These are phyloP conservation scores for Orobanche coerulescens DNA, from an alignment of 257 asterid species.

Conservation along the genomic window DNA sequence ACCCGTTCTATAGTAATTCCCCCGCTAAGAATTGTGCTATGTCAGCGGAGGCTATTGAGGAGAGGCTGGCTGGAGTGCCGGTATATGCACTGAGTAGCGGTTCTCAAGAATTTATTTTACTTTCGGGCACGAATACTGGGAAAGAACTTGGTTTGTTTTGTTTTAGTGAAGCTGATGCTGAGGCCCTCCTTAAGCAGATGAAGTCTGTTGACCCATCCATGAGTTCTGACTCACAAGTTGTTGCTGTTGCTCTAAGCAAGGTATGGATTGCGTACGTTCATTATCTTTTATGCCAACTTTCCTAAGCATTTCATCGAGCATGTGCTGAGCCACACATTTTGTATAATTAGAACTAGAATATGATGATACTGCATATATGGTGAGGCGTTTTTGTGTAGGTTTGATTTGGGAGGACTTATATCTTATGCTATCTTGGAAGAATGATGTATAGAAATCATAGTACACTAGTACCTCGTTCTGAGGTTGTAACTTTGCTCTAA, in stretches of 20 bases:
- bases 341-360: background rate
- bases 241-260: constrained; percentile 78
- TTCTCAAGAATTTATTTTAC: constrained; percentile 63
- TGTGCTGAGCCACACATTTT: background rate
- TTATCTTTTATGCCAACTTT: background rate
- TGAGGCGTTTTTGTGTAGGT: background rate
- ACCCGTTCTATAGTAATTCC: background rate
- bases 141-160: constrained; percentile 74
- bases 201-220: constrained; percentile 53
- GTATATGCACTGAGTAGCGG: constrained; percentile 71
- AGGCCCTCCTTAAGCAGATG: constrained; percentile 60
- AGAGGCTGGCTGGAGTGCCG: constrained; percentile 83
- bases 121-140: constrained; percentile 49
- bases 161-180: constrained; percentile 72
- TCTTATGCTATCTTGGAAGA: background rate
- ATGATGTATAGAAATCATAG: background rate
- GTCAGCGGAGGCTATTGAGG: constrained; percentile 54
- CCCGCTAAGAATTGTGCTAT: constrained; percentile 22
- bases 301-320: constrained; percentile 30
- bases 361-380: background rate
- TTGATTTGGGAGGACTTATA: background rate
- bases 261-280: constrained; percentile 25
- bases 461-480: constrained; percentile 7
- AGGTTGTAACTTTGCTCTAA: constrained; percentile 2
- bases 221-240: constrained; percentile 63